These are phyloP conservation scores for Blastobotrys peoriensis DNA, from an alignment of 805 yeast genomes.

Conservation along the genomic window DNA sequence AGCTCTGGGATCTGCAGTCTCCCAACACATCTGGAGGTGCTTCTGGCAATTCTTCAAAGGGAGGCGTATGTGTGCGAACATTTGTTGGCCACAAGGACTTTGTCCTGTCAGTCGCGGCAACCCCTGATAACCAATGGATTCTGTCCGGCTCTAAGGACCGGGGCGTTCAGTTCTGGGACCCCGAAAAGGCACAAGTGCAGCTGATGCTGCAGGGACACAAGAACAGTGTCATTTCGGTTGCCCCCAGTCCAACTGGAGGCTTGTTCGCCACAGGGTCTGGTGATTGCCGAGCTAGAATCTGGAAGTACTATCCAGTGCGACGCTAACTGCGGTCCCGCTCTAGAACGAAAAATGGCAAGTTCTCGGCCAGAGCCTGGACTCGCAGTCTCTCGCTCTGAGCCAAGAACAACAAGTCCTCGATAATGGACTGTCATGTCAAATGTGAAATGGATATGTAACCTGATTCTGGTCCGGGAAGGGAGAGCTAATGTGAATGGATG, in stretches of 20 bases:
- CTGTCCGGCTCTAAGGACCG: constrained; percentile 94
- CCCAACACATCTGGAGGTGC: constrained; percentile 33
- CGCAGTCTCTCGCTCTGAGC: not conserved
- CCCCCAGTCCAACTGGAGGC: constrained; percentile 81
- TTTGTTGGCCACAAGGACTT: constrained; percentile 95
- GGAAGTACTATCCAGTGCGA: constrained; percentile 50
- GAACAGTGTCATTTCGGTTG: constrained; percentile 90
- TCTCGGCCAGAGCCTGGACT: not conserved
- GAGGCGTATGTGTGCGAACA: constrained; percentile 71
- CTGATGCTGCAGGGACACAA: constrained; percentile 96
- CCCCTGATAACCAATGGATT: constrained; percentile 87
- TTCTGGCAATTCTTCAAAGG: constrained; percentile 28
- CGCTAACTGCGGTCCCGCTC: constrained; percentile 6
- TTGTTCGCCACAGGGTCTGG: constrained; percentile 97
- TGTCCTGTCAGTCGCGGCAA: constrained; percentile 87
- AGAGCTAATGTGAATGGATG: not conserved
- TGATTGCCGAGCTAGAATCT: constrained; percentile 93
- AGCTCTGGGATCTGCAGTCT: constrained; percentile 82
- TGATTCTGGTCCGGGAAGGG: not conserved
- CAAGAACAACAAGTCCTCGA: not conserved
- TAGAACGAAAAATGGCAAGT: not conserved
- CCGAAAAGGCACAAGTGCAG: constrained; percentile 81
- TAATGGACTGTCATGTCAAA: not conserved
- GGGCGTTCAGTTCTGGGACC: constrained; percentile 97
- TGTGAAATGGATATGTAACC: not conserved